phyloP scores from a whole-genome alignment of 371 early-diverging fungal genomes.

The Paraphysoderma sedebokerense region DNA sequence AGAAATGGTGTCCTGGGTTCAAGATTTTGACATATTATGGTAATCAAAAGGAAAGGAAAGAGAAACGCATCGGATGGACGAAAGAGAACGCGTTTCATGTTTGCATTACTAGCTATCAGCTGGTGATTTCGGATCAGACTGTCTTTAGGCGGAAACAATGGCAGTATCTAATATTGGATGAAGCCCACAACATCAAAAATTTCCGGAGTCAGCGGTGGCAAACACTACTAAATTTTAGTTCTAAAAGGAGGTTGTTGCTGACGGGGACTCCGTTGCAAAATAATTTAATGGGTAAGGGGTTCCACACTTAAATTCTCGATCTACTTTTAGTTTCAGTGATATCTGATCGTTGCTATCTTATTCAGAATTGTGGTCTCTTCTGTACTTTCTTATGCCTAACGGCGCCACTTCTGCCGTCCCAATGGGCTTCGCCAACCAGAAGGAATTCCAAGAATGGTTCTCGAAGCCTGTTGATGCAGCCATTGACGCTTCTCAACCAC shows the following conservation, averaged over 20 bases:
- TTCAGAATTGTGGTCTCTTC: slow-evolving; percentile 85
- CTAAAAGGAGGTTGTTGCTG: slow-evolving; percentile 56
- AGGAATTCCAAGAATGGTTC: slow-evolving; percentile 82
- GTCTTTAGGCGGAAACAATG: slow-evolving; percentile 64
- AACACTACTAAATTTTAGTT: slow-evolving; percentile 63
- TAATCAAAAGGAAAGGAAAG: too few species aligned
- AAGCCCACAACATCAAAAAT: slow-evolving; percentile 95
- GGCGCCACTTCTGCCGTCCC: slow-evolving; percentile 36
- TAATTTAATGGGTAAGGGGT: slow-evolving; percentile 74
- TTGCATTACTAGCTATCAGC: slow-evolving; percentile 83
- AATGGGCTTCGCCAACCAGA: slow-evolving; percentile 59
- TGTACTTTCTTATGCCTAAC: slow-evolving; percentile 84
- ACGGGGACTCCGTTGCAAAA: slow-evolving; percentile 96
- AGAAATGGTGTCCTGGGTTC: slow-evolving; percentile 77
- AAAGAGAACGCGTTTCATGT: slow-evolving; percentile 54
- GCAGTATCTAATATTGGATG: slow-evolving; percentile 81
- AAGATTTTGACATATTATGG: slow-evolving; percentile 73
- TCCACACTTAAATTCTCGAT: too few species aligned
- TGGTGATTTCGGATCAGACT: slow-evolving; percentile 58
- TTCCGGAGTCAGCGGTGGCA: slow-evolving; percentile 86
- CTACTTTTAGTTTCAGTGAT: too few species aligned
- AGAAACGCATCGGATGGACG: slow-evolving; percentile 72
- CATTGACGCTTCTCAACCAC: not conserved
- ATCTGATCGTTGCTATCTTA: too few species aligned
- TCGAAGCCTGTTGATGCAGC: slow-evolving; percentile 52